phyloP scores from a whole-genome alignment of 768 basidiomycete genomes.

The Lactifluus echinatus region DNA sequence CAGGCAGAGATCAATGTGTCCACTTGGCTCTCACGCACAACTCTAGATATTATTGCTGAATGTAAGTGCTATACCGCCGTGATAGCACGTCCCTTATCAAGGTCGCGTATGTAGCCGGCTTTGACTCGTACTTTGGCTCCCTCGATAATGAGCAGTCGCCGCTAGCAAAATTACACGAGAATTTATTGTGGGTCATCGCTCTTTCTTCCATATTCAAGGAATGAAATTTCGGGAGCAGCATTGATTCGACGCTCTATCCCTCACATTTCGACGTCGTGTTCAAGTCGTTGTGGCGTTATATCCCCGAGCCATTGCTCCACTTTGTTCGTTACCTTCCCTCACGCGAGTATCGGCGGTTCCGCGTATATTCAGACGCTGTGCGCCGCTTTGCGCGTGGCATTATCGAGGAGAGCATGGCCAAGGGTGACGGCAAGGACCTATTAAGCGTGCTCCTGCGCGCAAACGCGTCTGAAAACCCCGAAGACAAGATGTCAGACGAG shows the following conservation, averaged over 20 bases:
- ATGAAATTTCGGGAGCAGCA: neutral
- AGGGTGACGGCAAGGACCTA: conserved; percentile 16
- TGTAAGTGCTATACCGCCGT: conserved; percentile 6
- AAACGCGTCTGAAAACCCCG: conserved; percentile 6
- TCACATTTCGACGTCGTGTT: conserved; percentile 13
- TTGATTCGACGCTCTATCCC: conserved; percentile 18
- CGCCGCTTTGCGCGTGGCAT: conserved; percentile 2
- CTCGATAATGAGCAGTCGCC: conserved; percentile 8
- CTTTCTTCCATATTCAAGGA: neutral
- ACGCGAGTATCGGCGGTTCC: conserved; percentile 15
- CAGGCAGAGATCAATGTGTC: conserved; percentile 20
- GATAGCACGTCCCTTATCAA: neutral
- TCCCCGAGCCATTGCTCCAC: conserved; percentile 13
- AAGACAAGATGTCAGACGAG: neutral
- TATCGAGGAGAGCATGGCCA: neutral
- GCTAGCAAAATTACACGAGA: conserved; percentile 5
- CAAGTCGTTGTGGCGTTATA: conserved; percentile 11
- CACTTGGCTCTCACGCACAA: conserved; percentile 22
- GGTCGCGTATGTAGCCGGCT: conserved; percentile 10
- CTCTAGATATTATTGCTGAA: conserved; percentile 25
- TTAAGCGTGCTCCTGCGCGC: conserved; percentile 18
- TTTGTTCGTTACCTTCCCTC: conserved; percentile 16
- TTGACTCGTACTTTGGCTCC: conserved; percentile 16
- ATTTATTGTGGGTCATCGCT: conserved; percentile 12
- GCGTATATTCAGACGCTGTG: conserved; percentile 7